Evolutionary conservation across 306 rosid species (phyloP), one percentile per base, ranked within the genome.

Genomic region (Nissolia schottii): DNA sequence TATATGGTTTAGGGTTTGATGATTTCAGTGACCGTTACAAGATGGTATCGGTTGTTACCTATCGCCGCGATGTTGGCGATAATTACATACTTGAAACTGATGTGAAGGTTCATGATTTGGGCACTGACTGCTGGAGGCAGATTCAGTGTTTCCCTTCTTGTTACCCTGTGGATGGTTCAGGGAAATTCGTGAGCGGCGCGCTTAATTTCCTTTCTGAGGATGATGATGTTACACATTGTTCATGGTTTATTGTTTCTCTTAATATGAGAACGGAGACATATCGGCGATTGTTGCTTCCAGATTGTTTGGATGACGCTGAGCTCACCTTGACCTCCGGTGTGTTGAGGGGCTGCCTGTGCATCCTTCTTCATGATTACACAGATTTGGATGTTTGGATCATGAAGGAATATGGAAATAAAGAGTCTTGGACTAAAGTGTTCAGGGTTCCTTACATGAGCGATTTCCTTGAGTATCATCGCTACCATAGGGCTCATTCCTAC

Each of bases 121-220:
- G 75, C 31, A 32, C 77, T 0, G 13, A 40, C 24, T 67, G 16
- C 7, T 76, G 82, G 84, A 76, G 82, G 28, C 27, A 19, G 61
- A 76, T 79, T 72, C 77, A 22, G 53, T 61, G 48, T 0, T 72
- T 71, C 10, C 80, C 87, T 25, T 41, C 13, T 2, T 20, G 62
- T 51, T 13, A 9, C 1, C 78, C 69, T 0, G 12, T 12, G 0
- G 24, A 45, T 7, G 43, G 14, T 8, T 41, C 49, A 6, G 83
- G 63, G 13, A 69, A 16, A 67, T 80, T 67, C 0, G 82, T 80
- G n/a, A 48, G 55, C 64, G 82, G 87, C n/a, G 40, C 82, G 0
- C 10, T 83, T 69, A 79, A 76, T 55, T 83, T 84, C 84, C 37
- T 61, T n/a, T n/a, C n/a, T n/a, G n/a, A n/a, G 23, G 60, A 55